A percentile compares a stretch with the other conserved stretches of the same genome.
Conservation (phyloP, 257 asterid genomes). For the Solanum dulcamara region DNA sequence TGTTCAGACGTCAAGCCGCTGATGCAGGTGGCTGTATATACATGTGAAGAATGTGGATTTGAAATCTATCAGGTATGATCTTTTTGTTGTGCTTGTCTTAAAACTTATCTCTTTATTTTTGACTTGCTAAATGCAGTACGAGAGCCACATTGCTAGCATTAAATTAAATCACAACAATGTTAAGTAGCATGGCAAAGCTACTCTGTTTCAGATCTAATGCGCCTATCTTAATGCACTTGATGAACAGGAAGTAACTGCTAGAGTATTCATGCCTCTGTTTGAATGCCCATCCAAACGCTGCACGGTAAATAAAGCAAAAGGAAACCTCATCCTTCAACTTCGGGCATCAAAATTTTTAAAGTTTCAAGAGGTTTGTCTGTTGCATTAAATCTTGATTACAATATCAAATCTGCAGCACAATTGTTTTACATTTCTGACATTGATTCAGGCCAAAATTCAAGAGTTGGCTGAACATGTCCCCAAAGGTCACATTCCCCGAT, state of each 20-base stretch:
- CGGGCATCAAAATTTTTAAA: slow-evolving; percentile 91
- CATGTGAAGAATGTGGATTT: slow-evolving; percentile 96
- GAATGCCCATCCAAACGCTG: slow-evolving; percentile 83
- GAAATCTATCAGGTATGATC: slow-evolving; percentile 83
- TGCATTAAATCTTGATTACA: not conserved
- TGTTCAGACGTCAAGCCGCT: slow-evolving; percentile 94
- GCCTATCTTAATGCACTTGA: not conserved
- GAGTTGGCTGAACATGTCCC: slow-evolving; percentile 97
- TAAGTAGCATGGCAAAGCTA: not conserved
- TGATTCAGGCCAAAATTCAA: slow-evolving; percentile 86
- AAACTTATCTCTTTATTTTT: not conserved
- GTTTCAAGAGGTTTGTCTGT: slow-evolving; percentile 76
- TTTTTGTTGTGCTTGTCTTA: not conserved
- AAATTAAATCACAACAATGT: not conserved
- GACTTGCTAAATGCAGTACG: not conserved
- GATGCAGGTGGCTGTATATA: slow-evolving; percentile 96
- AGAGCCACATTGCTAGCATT: not conserved
- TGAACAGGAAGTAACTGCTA: slow-evolving; percentile 84
- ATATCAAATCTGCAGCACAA: not conserved
- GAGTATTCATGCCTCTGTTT: slow-evolving; percentile 85
- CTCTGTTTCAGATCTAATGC: not conserved
- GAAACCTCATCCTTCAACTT: slow-evolving; percentile 83
- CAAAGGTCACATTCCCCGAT: slow-evolving; percentile 90
- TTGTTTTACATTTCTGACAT: not conserved
- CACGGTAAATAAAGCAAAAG: slow-evolving; percentile 50